Evolutionary conservation across 495 filamentous ascomycete species (phyloP).

Genomic region (Chaetomium fimeti): DNA sequence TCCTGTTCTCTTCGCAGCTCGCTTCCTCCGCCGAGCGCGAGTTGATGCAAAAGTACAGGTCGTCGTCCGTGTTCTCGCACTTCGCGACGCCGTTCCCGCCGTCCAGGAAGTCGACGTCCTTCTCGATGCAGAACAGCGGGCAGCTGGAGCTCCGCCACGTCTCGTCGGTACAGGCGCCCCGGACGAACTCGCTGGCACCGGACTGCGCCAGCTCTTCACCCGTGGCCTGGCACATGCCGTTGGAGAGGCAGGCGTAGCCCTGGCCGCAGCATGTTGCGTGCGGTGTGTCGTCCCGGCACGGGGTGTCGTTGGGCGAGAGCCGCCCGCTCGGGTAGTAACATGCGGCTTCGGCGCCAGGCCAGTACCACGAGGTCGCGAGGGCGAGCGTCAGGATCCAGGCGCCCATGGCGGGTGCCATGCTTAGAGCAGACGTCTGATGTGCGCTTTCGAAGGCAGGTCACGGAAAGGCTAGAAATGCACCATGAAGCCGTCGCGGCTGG

Average conservation of each 20-base stretch:
- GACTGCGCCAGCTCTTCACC: constrained; percentile 19
- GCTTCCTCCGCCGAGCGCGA: background rate
- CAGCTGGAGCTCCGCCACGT: constrained; percentile 26
- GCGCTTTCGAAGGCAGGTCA: background rate
- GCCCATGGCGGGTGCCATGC: background rate
- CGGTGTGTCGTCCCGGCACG: constrained; percentile 18
- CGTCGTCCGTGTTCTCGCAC: constrained; percentile 17
- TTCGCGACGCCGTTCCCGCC: constrained; percentile 26
- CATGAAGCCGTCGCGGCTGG: too few relatives aligned
- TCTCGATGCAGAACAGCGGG: constrained; percentile 26
- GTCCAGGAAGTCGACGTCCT: constrained; percentile 17
- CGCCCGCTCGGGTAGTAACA: constrained; percentile 31
- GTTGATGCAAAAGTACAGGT: constrained; percentile 29
- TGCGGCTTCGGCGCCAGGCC: constrained; percentile 4
- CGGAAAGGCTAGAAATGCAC: background rate
- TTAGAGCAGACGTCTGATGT: background rate
- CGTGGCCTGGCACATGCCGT: constrained; percentile 26
- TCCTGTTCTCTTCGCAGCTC: constrained; percentile 5
- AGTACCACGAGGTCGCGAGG: background rate
- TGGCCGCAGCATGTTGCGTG: constrained; percentile 29
- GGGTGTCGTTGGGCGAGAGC: constrained; percentile 21
- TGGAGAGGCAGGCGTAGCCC: constrained; percentile 28
- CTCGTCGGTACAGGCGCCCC: constrained; percentile 33
- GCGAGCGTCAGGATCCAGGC: background rate
- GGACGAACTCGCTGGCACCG: constrained; percentile 15